These are phyloP conservation scores for Fusarium pseudograminearum DNA, from an alignment of 2,329 filamentous ascomycete species.

Conservation along the genomic window DNA sequence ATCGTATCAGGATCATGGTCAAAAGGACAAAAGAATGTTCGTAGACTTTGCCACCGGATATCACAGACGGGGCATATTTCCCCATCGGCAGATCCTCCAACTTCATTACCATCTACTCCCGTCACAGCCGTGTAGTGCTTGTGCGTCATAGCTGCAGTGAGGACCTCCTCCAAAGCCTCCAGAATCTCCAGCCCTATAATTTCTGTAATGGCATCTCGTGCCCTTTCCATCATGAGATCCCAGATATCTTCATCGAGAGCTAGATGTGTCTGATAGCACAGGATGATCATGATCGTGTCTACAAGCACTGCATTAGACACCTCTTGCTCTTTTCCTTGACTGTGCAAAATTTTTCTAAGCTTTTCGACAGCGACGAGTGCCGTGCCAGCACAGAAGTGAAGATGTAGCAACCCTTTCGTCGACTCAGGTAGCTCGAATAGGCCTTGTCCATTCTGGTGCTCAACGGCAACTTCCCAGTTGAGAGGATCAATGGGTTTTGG, in stretches of 20 bases:
- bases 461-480: not conserved
- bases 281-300: not conserved
- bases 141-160: not conserved
- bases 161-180: not conserved
- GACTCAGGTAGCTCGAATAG: not conserved
- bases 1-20: not conserved
- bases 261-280: not conserved
- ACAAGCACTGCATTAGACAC: fast-evolving
- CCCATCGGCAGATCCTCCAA: fast-evolving
- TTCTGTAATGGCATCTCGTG: not conserved
- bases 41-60: not conserved
- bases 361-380: not conserved
- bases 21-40: not conserved
- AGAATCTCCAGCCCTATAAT: fast-evolving
- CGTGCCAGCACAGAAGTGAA: not conserved
- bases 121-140: fast-evolving
- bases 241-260: not conserved
- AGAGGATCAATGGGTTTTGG: not conserved
- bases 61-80: not conserved
- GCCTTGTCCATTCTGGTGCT: not conserved
- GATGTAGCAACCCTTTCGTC: fast-evolving
- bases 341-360: not conserved
- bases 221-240: not conserved
- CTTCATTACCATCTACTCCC: fast-evolving
- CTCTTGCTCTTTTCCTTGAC: not conserved